Evolutionary conservation across 495 filamentous ascomycete species (phyloP), one percentile per base, ranked within the genome.

Genomic region (Tuber brumale): DNA sequence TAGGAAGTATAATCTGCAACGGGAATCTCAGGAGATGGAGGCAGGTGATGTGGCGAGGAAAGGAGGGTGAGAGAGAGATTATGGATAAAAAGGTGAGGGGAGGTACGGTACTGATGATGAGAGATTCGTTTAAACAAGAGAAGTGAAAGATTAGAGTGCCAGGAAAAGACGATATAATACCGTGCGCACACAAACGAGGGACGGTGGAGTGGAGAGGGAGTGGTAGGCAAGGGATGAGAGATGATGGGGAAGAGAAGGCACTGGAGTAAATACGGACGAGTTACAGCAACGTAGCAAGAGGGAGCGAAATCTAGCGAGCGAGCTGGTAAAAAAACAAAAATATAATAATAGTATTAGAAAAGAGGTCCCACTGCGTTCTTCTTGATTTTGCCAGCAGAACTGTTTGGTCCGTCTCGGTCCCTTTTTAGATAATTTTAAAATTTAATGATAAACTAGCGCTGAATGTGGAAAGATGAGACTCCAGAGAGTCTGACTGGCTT

Each of bases 131-230:
- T 19, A 21, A 57, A 2, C 61, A 31, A 31, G 19, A 39, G 41
- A 66, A 70, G 27, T 37, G 72, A 77, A 44, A 8, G 45, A 69
- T 46, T 42, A 27, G 31, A 42, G 35, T 27, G 37, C 39, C 16
- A 51, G 41, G 70, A 75, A 75, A 45, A 23, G 23, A 44, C n/a
- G 70, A 66, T 66, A 66, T 18, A 27, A 35, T 35, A 66, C 57
- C 57, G 57, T 70, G n/a, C 39, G 70, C 71, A 71, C 45, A 72
- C 72, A 77, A 77, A 78, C 70, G 70, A 73, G 37, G 77, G 57
- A 70, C 69, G 21, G 46, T 70, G 61, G 51, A n/a, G 75, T 37
- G 71, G 44, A 79, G 42, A 75, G 73, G 51, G 73, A 46, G 41
- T 19, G 70, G 31, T 45, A 41, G 27, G 66, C 27, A 51, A 73